Evolutionary conservation across 164 flowering plant species (phyloP).

Genomic region (Nymphaea colorata): DNA sequence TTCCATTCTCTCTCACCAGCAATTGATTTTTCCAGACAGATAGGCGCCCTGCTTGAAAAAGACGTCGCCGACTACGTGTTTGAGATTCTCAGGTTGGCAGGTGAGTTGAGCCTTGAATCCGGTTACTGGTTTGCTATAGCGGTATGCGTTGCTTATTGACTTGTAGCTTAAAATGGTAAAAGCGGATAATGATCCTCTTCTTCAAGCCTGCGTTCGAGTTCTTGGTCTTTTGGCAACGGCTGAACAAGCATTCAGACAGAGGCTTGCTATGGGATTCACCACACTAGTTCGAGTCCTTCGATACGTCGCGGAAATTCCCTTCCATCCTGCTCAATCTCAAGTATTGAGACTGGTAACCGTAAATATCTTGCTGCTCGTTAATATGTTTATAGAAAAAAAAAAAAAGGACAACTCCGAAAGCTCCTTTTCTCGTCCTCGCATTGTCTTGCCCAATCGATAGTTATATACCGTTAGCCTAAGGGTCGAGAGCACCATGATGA

Average conservation of each 20-base stretch:
- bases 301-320: conserved; percentile 67
- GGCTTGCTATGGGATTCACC: conserved; percentile 77
- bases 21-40: conserved; percentile 19
- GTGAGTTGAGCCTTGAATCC: conserved; percentile 17
- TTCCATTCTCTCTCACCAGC: conserved; percentile 45
- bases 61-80: conserved; percentile 74
- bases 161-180: conserved; percentile 1
- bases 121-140: neutral
- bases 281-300: conserved; percentile 56
- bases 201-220: conserved; percentile 60
- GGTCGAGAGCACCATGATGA: neutral
- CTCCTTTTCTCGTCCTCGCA: neutral
- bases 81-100: conserved; percentile 82
- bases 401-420: conserved; percentile 4
- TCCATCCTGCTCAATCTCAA: conserved; percentile 69
- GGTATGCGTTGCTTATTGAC: neutral
- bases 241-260: conserved; percentile 52
- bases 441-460: too few species aligned
- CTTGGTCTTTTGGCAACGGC: conserved; percentile 60
- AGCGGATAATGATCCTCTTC: conserved; percentile 56
- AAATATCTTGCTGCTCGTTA: neutral
- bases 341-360: conserved; percentile 40
- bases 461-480: too few species aligned
- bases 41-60: conserved; percentile 58
- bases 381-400: neutral